These are phyloP conservation scores for Paramecium biaurelia DNA, from an alignment of 73 alveolate species.

Conservation along the genomic window DNA sequence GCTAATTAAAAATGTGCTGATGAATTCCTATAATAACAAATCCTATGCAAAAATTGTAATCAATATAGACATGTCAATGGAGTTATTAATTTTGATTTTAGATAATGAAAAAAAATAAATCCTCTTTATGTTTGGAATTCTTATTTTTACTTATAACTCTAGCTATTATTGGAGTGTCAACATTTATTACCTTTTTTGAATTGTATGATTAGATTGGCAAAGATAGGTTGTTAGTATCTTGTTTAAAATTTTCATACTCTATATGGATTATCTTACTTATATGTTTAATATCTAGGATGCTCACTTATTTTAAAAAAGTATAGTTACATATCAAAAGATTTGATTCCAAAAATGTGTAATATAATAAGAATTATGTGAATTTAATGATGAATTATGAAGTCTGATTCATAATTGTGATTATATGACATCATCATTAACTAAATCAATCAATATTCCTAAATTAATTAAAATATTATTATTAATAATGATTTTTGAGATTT, in stretches of 20 bases:
- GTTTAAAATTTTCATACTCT: neutral
- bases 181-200: neutral
- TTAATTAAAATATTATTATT: neutral
- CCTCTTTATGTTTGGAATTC: neutral
- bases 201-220: neutral
- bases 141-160: neutral
- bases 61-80: neutral
- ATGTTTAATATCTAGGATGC: neutral
- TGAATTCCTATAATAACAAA: neutral
- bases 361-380: neutral
- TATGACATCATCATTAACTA: neutral
- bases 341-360: neutral
- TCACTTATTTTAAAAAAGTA: neutral
- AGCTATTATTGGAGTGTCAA: neutral
- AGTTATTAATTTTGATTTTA: neutral
- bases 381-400: neutral
- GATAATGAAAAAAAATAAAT: neutral
- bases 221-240: neutral
- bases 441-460: neutral
- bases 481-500: neutral
- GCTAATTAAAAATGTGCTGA: neutral
- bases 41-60: neutral
- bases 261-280: neutral
- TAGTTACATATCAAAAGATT: neutral
- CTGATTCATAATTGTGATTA: too few species aligned